Evolutionary conservation across 1,139 yeast species (phyloP).

Genomic region (Nadsonia starkeyi-henricii): DNA sequence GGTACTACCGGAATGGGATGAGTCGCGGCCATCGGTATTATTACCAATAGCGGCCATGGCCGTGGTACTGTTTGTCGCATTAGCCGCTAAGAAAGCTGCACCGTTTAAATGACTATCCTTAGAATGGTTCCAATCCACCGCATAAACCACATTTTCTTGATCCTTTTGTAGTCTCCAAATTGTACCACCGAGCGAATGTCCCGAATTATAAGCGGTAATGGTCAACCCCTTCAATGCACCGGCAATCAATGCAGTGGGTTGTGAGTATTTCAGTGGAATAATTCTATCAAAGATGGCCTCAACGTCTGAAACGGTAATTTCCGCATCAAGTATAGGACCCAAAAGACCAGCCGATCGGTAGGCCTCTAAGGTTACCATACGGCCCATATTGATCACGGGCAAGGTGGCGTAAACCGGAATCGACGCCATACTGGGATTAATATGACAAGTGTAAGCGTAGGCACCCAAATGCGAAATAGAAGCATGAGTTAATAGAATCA

Average conservation of each 20-base stretch:
- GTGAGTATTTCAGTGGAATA: conserved; percentile 61
- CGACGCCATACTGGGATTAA: conserved; percentile 49
- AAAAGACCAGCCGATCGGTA: conserved; percentile 59
- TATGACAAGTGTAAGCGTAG: conserved; percentile 48
- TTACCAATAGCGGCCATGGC: not conserved
- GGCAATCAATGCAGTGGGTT: conserved; percentile 29
- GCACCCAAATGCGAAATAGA: conserved; percentile 75
- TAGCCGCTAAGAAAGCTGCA: conserved; percentile 27
- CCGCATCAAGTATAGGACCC: conserved; percentile 53
- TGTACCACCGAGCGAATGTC: conserved; percentile 87
- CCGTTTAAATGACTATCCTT: conserved; percentile 77
- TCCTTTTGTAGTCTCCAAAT: conserved; percentile 68
- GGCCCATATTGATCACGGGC: conserved; percentile 77
- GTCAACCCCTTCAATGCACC: conserved; percentile 47
- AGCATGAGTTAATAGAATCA: conserved; percentile 73
- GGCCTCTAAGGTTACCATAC: conserved; percentile 70
- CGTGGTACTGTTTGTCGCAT: not conserved
- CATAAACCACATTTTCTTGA: conserved; percentile 69
- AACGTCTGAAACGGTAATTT: conserved; percentile 57
- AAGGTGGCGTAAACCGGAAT: conserved; percentile 77
- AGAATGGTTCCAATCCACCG: conserved; percentile 93
- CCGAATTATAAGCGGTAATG: conserved; percentile 79
- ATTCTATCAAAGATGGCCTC: conserved; percentile 69
- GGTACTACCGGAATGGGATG: not conserved
- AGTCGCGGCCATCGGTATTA: not conserved